Base-by-base conservation (phyloP, 2,329 filamentous ascomycete genomes). In the Sporothrix variecibatus region DNA sequence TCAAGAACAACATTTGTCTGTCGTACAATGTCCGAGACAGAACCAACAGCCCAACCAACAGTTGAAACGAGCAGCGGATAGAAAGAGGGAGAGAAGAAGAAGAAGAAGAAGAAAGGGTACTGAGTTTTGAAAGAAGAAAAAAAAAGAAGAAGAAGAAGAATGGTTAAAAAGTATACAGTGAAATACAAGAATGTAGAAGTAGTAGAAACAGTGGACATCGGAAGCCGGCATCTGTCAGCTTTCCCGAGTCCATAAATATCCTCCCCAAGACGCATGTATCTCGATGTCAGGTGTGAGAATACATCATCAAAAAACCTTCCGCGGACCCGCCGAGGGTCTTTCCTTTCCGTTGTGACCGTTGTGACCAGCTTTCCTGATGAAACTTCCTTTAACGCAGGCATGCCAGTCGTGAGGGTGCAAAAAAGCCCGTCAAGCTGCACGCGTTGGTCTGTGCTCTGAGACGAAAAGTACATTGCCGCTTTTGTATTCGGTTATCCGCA, bases 101-200 rank as follows among this genome's bases (percentile, higher is more conserved):
- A n/a, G 15, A 28, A 38, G 12, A 51, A 9, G 28, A 7, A 51
- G 12, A 68, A 62, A 51, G 53, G 34, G 40, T 60, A 51, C 53
- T 53, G 40, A 12, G 40, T 49, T 38, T 49, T 31, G 38, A 65
- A 12, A 28, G 28, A 49, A 62, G 9, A 53, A 56, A 9, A 6
- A 28, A 60, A 8, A 28, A 26, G 2, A 28, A 20, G n/a, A n/a
- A n/a, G n/a, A n/a, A n/a, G n/a, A n/a, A n/a, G n/a, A 31, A 49
- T 6, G 26, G 40, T 31, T 17, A 17, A 65, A 69, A 56, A 69
- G 46, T 69, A 34, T 69, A 69, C 67, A 72, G 40, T 69, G 28
- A 38, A 69, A 72, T 53, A 74, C 60, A 62, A 69, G 56, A 72
- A 53, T 51, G 51, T 56, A 72, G n/a, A 53, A 62, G 26, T 60